Conservation (phyloP, 495 filamentous ascomycete genomes). For the Trichoderma virens region DNA sequence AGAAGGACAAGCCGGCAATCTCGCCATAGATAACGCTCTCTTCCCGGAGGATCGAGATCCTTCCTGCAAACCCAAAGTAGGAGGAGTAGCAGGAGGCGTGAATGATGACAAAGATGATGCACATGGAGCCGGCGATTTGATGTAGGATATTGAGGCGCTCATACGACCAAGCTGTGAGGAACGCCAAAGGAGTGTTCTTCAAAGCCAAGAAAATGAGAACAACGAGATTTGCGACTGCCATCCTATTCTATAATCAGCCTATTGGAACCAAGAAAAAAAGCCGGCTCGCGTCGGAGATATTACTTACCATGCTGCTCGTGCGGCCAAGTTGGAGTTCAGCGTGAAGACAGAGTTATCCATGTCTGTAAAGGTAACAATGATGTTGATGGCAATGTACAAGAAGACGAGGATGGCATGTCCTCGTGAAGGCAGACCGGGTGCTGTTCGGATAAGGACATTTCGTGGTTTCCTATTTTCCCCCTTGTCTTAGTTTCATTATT, state of each 20-base stretch:
- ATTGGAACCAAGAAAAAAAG: background rate
- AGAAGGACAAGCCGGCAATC: slow-evolving; percentile 34
- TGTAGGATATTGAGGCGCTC: slow-evolving; percentile 58
- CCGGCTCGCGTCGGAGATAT: background rate
- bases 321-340: slow-evolving; percentile 22
- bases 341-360: slow-evolving; percentile 26
- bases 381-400: slow-evolving; percentile 44
- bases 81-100: slow-evolving; percentile 28
- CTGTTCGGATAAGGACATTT: slow-evolving; percentile 35
- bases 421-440: slow-evolving; percentile 43
- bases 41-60: slow-evolving; percentile 26
- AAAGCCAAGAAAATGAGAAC: slow-evolving; percentile 54
- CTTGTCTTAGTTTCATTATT: slow-evolving; percentile 11
- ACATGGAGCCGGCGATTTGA: slow-evolving; percentile 16
- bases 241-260: background rate
- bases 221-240: slow-evolving; percentile 44
- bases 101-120: slow-evolving; percentile 22
- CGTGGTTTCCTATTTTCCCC: slow-evolving; percentile 22
- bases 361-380: slow-evolving; percentile 39
- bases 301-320: slow-evolving; percentile 8
- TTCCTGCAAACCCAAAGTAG: slow-evolving; percentile 22
- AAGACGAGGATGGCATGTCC: slow-evolving; percentile 42
- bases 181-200: slow-evolving; percentile 54
- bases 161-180: slow-evolving; percentile 54
- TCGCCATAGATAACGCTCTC: slow-evolving; percentile 31